A percentile compares a stretch with the other conserved stretches of the same genome.
phyloP scores from a whole-genome alignment of 139 green algal species.

The Micromonas commoda region DNA sequence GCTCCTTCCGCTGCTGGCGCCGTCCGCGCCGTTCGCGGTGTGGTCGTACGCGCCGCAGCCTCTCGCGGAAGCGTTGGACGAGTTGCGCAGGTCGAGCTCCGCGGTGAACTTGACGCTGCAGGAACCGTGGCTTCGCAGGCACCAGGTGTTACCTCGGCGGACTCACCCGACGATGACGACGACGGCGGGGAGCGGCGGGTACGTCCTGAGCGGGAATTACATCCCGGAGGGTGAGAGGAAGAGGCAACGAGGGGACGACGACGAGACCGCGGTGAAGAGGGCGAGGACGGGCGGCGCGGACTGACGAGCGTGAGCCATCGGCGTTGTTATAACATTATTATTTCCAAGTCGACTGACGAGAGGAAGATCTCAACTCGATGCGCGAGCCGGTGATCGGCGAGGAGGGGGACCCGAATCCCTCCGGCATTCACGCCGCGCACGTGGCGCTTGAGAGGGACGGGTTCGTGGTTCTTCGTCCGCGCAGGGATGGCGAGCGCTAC shows the following conservation, averaged over 20 bases:
- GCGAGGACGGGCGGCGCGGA: not conserved
- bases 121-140: constrained; percentile 41
- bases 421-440: no score
- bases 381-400: no score
- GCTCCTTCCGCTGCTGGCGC: constrained; percentile 33
- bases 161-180: constrained; percentile 21
- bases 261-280: not conserved
- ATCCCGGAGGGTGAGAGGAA: not conserved
- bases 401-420: no score
- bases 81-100: constrained; percentile 9
- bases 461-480: no score
- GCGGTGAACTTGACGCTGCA: constrained; percentile 34
- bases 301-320: no score
- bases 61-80: constrained; percentile 40
- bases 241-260: not conserved
- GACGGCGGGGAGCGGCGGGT: not conserved
- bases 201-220: constrained; percentile 3
- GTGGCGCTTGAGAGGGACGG: no score
- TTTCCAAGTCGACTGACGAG: no score
- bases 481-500: no score
- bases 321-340: no score
- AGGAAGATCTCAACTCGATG: no score
- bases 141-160: constrained; percentile 33
- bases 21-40: constrained; percentile 37
- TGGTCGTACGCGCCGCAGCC: constrained; percentile 34